Percentiles rank a stretch among this genome's conserved stretches.
Evolutionary conservation across 148 eudicot genomes (phyloP).

Genomic region (Cornus kousa): DNA sequence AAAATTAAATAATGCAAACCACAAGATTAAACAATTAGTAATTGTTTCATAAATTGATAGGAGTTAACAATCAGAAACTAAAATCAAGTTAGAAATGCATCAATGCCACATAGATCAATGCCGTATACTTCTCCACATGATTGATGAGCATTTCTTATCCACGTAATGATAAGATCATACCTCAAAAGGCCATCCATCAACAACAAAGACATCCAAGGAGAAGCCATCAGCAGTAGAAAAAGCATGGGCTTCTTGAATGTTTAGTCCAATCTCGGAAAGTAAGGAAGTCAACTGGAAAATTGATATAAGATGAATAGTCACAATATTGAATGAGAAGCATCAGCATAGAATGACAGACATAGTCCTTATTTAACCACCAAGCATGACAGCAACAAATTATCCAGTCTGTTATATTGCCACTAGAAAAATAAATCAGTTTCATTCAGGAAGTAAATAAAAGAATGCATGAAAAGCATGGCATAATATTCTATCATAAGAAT

Average conservation of each 20-base stretch:
- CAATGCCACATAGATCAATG: neutral
- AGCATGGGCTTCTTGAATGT: constrained; percentile 73
- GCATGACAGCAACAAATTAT: neutral
- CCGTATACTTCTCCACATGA: neutral
- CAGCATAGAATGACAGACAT: neutral
- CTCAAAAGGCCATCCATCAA: constrained; percentile 64
- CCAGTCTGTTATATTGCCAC: neutral
- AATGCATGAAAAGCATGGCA: neutral
- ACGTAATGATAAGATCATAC: constrained; percentile 30
- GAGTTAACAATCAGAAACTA: neutral
- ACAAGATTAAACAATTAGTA: neutral
- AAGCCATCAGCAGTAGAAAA: constrained; percentile 65
- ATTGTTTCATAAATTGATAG: neutral
- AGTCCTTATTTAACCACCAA: neutral
- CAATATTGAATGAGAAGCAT: constrained; percentile 13
- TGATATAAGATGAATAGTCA: constrained; percentile 21
- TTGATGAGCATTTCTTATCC: neutral
- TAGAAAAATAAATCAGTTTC: neutral
- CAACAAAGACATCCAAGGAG: constrained; percentile 67
- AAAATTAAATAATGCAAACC: neutral
- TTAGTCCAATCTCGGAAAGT: constrained; percentile 59
- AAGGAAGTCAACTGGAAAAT: constrained; percentile 54
- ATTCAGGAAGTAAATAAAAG: neutral
- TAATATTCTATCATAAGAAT: neutral
- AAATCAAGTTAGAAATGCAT: constrained; percentile 1